phyloP scores from a whole-genome alignment of 345 rosid genomes.

The Citrus australasica region DNA sequence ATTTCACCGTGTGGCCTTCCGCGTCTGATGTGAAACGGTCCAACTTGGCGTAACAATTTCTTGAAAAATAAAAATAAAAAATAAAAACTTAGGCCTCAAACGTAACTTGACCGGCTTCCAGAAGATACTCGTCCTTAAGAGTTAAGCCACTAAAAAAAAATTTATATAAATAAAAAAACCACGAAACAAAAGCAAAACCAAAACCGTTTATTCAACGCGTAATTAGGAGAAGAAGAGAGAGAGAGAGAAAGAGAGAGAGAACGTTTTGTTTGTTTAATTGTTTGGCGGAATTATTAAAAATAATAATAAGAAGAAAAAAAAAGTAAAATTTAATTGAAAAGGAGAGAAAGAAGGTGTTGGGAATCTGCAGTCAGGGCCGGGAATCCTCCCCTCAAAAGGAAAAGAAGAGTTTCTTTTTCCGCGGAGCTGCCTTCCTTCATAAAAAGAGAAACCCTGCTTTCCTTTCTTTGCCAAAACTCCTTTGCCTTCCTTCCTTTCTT shows the following conservation, averaged over 20 bases:
- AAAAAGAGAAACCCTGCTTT: not conserved
- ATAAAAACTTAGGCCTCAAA: not conserved
- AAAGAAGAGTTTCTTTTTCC: not conserved
- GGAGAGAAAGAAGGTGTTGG: constrained; percentile 20
- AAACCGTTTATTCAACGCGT: constrained; percentile 9
- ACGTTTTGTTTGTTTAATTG: constrained; percentile 2
- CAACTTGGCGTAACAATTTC: constrained; percentile 1
- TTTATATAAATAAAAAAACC: not conserved
- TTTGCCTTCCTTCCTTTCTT: not conserved
- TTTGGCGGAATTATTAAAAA: too few species aligned
- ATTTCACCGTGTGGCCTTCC: not conserved
- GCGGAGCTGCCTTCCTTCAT: not conserved
- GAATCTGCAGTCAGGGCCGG: constrained; percentile 29
- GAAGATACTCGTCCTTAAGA: not conserved
- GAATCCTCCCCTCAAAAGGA: not conserved
- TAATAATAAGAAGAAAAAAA: not conserved
- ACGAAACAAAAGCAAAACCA: not conserved
- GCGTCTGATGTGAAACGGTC: not conserved
- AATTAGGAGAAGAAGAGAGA: not conserved
- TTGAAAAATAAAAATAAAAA: not conserved
- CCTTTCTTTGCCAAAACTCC: not conserved
- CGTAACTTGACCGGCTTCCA: constrained; percentile 21
- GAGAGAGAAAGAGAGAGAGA: too few species aligned
- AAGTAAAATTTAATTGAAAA: not conserved
- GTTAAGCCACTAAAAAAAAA: not conserved